Base-by-base conservation (phyloP, 148 eudicot species). In the Arbutus unedo region DNA sequence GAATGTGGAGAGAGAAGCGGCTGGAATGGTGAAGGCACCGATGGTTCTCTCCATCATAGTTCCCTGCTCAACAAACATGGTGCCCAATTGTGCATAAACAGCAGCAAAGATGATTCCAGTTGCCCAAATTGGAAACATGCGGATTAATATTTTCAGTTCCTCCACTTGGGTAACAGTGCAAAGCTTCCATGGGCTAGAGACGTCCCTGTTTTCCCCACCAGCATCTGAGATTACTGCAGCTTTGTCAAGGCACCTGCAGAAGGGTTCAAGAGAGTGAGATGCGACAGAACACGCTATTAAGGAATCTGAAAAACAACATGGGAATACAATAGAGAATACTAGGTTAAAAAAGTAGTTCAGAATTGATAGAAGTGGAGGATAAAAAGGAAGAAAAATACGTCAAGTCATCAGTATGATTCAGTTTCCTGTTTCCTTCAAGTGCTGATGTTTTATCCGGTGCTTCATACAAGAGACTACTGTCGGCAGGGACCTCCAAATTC, bases 1-100 rank as follows among this genome's bases (percentile, higher is more conserved):
- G 23, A 88, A 90, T 6, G 85, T 84, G 49, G 91, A 81, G 53
- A 90, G 82, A 55, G 92, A 49, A 56, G 92, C 92, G 4, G 91
- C 89, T 56, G 92, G 92, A 49, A 90, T 80, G 60, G 89, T 83
- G 87, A 90, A 88, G 70, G 91, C 88, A 10, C 92, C 90, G 4
- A 87, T 54, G 4, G 84, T 76, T 48, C 82, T 88, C 82, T 88
- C 88, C 90, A 88, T 88, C 77, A 85, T 76, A 78, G 80, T 83
- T 53, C 90, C 90, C 81, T 88, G 90, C 76, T 88, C 90, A 2
- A 88, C 90, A 74, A 88, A 88, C 88, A 88, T 78, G 5, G 90
- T 83, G 43, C 87, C 81, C 88, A 88, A 80, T 80, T 88, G 90
- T 13, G 90, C 90, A 79, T 88, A 85, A 31, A 88, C 88, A 41